Evolutionary conservation across 768 basidiomycete species (phyloP).

Genomic region (Solioccasus polychromus): DNA sequence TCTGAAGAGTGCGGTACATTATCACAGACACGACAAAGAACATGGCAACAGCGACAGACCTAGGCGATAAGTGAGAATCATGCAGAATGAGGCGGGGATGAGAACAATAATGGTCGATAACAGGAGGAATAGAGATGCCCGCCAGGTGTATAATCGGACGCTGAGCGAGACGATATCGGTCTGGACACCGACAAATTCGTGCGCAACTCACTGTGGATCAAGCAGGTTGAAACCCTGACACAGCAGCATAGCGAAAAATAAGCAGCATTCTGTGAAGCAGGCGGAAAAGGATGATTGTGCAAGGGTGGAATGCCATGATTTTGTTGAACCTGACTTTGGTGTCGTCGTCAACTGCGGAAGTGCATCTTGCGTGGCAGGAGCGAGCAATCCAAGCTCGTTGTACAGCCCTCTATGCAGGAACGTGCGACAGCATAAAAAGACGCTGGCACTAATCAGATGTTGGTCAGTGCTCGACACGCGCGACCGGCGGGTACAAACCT

Average conservation of each 20-base stretch:
- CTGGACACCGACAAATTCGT: neutral
- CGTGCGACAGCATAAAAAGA: slow-evolving; percentile 59
- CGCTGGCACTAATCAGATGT: slow-evolving; percentile 34
- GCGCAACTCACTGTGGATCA: slow-evolving; percentile 46
- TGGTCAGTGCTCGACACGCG: slow-evolving; percentile 1
- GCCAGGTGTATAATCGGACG: slow-evolving; percentile 65
- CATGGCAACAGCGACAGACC: slow-evolving; percentile 12
- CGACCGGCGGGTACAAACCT: slow-evolving; percentile 16
- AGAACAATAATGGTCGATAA: slow-evolving; percentile 61
- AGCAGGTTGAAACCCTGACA: slow-evolving; percentile 63
- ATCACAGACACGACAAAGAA: neutral
- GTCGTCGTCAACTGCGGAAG: slow-evolving; percentile 24
- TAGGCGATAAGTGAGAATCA: slow-evolving; percentile 50
- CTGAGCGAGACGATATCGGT: slow-evolving; percentile 32
- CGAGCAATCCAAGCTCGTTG: slow-evolving; percentile 52
- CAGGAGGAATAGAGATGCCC: slow-evolving; percentile 58
- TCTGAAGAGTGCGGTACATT: slow-evolving; percentile 13
- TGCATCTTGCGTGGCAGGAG: slow-evolving; percentile 30
- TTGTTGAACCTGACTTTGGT: slow-evolving; percentile 17
- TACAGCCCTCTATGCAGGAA: slow-evolving; percentile 59
- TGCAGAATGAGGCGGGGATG: slow-evolving; percentile 60
- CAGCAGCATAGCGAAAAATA: slow-evolving; percentile 69
- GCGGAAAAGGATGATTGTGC: slow-evolving; percentile 62
- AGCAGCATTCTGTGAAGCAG: slow-evolving; percentile 73
- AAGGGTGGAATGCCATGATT: slow-evolving; percentile 50